Evolutionary conservation across 495 filamentous ascomycete genomes (phyloP).

Genomic region (Aspergillus egyptiacus): DNA sequence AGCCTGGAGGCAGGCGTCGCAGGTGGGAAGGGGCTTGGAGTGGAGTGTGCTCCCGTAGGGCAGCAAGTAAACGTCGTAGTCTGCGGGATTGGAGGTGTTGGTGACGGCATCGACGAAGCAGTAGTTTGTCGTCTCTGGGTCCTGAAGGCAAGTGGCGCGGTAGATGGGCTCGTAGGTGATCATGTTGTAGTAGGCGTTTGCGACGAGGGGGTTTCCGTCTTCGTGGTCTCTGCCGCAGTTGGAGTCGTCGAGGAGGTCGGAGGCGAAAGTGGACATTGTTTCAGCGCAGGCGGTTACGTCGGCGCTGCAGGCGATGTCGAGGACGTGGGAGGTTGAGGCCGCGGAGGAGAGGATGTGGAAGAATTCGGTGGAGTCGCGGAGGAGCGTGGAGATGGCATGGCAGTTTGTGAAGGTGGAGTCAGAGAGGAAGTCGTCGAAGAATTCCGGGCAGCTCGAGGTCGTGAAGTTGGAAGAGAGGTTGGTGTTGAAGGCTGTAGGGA

Average conservation of each 20-base stretch:
- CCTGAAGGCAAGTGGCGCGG: constrained; percentile 69
- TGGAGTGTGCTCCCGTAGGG: constrained; percentile 70
- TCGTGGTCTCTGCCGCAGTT: constrained; percentile 69
- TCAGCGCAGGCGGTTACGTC: constrained; percentile 51
- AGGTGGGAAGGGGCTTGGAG: constrained; percentile 56
- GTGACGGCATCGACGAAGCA: constrained; percentile 81
- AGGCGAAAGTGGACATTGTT: constrained; percentile 55
- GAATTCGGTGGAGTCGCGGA: constrained; percentile 69
- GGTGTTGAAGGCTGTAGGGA: constrained; percentile 70
- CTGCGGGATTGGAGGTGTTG: constrained; percentile 58
- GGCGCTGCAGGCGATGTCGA: constrained; percentile 66
- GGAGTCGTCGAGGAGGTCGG: constrained; percentile 45
- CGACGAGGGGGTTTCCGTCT: constrained; percentile 60
- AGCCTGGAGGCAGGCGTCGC: constrained; percentile 59
- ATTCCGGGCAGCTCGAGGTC: constrained; percentile 52
- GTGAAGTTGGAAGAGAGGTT: constrained; percentile 66
- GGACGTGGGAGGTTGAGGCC: constrained; percentile 57
- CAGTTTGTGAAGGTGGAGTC: constrained; percentile 61
- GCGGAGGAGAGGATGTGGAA: constrained; percentile 65
- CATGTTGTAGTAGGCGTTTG: constrained; percentile 66
- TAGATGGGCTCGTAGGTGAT: constrained; percentile 70
- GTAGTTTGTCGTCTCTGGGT: constrained; percentile 33
- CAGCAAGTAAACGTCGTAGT: constrained; percentile 76
- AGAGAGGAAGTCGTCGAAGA: constrained; percentile 61
- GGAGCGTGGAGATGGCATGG: constrained; percentile 66